A percentile compares a stretch with the other conserved stretches of the same genome.
These are phyloP conservation scores for Mycena albidolilacea DNA, from an alignment of 768 basidiomycete species.

Conservation along the genomic window DNA sequence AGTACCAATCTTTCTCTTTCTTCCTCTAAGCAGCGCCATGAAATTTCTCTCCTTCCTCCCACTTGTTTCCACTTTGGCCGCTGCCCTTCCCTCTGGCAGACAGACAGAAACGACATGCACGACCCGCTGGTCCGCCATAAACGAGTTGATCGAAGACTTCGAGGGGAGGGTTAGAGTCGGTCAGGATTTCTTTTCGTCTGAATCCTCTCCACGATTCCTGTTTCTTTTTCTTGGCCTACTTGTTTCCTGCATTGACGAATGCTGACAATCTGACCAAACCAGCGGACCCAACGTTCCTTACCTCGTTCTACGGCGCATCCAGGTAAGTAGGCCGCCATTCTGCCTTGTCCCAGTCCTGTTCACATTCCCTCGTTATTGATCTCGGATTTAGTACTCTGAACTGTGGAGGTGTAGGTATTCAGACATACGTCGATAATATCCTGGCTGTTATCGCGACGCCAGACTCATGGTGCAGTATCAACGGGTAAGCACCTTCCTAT, in stretches of 20 bases:
- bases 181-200: too few relatives aligned
- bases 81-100: slow-evolving; percentile 1
- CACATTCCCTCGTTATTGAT: background rate
- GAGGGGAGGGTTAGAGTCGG: too few relatives aligned
- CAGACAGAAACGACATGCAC: slow-evolving; percentile 25
- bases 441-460: slow-evolving; percentile 27
- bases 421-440: slow-evolving; percentile 14
- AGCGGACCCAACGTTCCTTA: slow-evolving; percentile 16
- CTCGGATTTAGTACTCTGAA: slow-evolving; percentile 6
- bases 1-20: too few relatives aligned
- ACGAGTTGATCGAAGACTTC: background rate
- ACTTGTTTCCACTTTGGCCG: background rate
- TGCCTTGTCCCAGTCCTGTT: background rate
- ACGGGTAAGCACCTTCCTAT: slow-evolving; percentile 13
- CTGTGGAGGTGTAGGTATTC: slow-evolving; percentile 11
- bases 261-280: too few relatives aligned
- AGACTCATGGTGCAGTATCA: slow-evolving; percentile 18
- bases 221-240: too few relatives aligned
- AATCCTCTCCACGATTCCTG: too few relatives aligned
- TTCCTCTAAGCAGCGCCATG: too few relatives aligned
- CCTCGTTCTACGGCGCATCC: slow-evolving; percentile 9
- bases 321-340: slow-evolving; percentile 7
- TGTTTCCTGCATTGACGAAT: too few relatives aligned
- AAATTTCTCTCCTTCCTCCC: background rate
- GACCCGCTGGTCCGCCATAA: slow-evolving; percentile 25